Evolutionary conservation across 306 rosid genomes (phyloP), one percentile per base, ranked within the genome.

Genomic region (Ziziphus jujuba): DNA sequence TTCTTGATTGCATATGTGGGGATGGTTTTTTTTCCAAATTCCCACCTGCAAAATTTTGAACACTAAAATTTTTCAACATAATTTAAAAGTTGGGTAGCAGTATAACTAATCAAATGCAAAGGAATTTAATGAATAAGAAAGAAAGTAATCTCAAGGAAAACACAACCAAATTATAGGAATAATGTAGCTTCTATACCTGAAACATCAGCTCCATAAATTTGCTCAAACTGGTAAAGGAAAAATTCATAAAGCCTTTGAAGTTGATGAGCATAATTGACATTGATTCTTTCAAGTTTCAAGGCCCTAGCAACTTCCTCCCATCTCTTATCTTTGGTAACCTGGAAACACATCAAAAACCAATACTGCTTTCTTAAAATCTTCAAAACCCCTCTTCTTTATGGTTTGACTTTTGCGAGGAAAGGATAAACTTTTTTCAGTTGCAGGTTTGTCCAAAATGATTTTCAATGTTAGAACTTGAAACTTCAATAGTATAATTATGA

Each of bases 231-330:
- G 65, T 43, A 77, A 50, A 72, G 78, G 38, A 77, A 62, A 21
- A 25, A 38, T 11, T 74, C 75, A 49, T 77, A 77, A 36, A 57
- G 74, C 22, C 56, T 72, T 67, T 67, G 47, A 50, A 77, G 78
- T 67, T 57, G 64, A 21, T 19, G 22, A 5, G 56, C 44, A 61
- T n/a, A 38, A 14, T 72, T 73, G 19, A 55, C 16, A 22, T 66
- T 54, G 31, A 22, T n/a, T 2, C 70, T 51, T 34, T 66, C 74
- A 43, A 61, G 20, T 49, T 77, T 72, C 58, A 77, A 24, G 33
- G 71, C 55, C 2, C 44, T 16, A 8, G 74, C 82, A 60, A 77
- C 73, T 38, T 77, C 82, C 35, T 69, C 71, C 82, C 82, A 77
- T 38, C 71, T 69, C 56, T 31, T 56, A 49, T 77, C 70, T 10